A percentile compares a stretch with the other conserved stretches of the same genome.
phyloP scores from a whole-genome alignment of 2,329 filamentous ascomycete species.

The Fusarium solani-melongenae region DNA sequence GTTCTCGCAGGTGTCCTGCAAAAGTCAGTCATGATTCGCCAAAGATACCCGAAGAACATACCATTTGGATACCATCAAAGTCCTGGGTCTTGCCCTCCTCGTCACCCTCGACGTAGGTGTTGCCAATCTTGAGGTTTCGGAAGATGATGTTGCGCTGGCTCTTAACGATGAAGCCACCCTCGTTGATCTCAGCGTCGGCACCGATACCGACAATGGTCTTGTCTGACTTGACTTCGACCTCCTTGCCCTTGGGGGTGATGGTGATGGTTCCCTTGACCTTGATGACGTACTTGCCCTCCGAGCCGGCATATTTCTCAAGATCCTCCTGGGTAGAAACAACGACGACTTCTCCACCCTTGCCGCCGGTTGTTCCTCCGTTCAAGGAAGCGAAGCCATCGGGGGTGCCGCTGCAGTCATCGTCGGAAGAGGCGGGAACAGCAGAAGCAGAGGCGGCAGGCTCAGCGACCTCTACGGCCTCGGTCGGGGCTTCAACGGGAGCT shows the following conservation, averaged over 20 bases:
- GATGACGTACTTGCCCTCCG: constrained; percentile 37
- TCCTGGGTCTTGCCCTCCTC: constrained; percentile 41
- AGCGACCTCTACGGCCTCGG: not conserved
- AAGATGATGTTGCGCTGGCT: constrained; percentile 38
- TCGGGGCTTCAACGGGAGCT: not conserved
- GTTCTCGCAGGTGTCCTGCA: constrained; percentile 31
- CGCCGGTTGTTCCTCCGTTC: constrained; percentile 40
- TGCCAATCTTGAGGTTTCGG: constrained; percentile 39
- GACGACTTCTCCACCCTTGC: constrained; percentile 33
- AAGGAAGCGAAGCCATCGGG: constrained; percentile 39
- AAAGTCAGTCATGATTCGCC: not conserved
- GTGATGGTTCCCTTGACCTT: constrained; percentile 39
- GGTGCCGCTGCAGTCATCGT: constrained; percentile 26
- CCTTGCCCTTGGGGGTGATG: constrained; percentile 34
- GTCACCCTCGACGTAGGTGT: constrained; percentile 28
- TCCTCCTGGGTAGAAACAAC: constrained; percentile 34
- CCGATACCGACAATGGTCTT: constrained; percentile 43
- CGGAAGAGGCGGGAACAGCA: not conserved
- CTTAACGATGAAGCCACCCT: constrained; percentile 37
- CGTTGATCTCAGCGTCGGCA: constrained; percentile 34
- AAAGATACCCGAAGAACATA: not conserved
- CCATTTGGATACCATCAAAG: constrained; percentile 41
- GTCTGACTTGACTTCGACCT: constrained; percentile 36
- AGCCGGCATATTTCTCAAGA: constrained; percentile 36
- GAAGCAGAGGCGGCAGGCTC: not conserved